Base-by-base conservation (phyloP, 2,329 filamentous ascomycete genomes). In the Elsinoe fawcettii region DNA sequence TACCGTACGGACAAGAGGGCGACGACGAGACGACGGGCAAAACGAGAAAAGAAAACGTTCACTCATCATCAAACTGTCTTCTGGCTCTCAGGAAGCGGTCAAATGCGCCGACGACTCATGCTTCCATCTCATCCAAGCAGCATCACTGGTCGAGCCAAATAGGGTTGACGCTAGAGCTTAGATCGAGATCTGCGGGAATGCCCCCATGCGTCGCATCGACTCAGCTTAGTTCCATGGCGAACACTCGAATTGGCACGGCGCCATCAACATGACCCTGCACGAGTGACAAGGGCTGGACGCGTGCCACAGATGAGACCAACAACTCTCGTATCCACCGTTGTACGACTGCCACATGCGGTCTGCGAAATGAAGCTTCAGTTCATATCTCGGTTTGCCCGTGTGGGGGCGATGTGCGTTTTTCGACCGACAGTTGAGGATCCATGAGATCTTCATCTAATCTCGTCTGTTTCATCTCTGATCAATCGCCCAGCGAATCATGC, bases 161-260 rank as follows among this genome's bases (percentile, higher is more conserved):
- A 56, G 54, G 39, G 23, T 56, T 47, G 54, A 27, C 39, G 54
- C 54, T 56, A 56, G 27, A 7, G 54, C 18, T 30, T 37, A 7
- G 54, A 56, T 56, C 54, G 54, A 56, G 54, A 56, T 56, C 54
- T 56, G 54, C 43, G 54, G 54, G 41, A 36, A 56, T 30, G 41
- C 37, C 54, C 51, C 54, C 54, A 51, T 51, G 49, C 32, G 30
- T 32, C 32, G 49, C 49, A 53, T 53, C 49, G 49, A 53, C 49
- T 53, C 49, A 53, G 49, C 30, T 53, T 39, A 53, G 49, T 20
- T 53, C 49, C 49, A 53, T 34, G 30, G 49, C 41, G 41, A 25
- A 23, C 32, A 32, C 46, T 32, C 25, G 46, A 30, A 34, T 18
- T 37, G 49, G 25, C 14, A 36, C 49, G 14, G 25, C 34, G 32